Evolutionary conservation across 2,329 filamentous ascomycete genomes (phyloP).

Genomic region (Xylariaceae sp.): DNA sequence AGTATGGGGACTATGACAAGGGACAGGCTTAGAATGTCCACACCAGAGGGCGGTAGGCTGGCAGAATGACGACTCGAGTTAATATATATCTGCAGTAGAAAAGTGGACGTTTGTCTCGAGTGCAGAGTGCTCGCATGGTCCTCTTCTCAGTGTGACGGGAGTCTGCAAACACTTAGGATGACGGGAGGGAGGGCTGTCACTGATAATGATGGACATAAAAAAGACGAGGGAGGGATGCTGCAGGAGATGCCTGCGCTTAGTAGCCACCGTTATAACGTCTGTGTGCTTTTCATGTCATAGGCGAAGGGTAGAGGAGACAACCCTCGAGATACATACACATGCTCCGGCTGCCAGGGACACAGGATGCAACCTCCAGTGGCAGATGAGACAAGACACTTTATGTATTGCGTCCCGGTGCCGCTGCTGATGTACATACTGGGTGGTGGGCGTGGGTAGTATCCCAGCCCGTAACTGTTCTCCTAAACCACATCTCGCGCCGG

Average conservation of each 20-base stretch:
- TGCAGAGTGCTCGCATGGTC: slow-evolving; percentile 11
- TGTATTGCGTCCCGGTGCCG: too few relatives aligned
- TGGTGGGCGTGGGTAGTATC: too few relatives aligned
- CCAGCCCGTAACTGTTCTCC: too few relatives aligned
- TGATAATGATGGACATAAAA: slow-evolving; percentile 10
- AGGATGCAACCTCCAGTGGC: too few relatives aligned
- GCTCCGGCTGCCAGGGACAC: too few relatives aligned
- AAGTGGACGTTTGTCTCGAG: slow-evolving; percentile 16
- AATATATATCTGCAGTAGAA: slow-evolving; percentile 28
- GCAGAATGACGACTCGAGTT: slow-evolving; percentile 21
- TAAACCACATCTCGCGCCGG: too few relatives aligned
- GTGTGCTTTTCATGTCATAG: neutral
- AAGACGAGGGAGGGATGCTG: slow-evolving; percentile 16
- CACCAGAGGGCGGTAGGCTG: slow-evolving; percentile 24
- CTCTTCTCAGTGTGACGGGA: slow-evolving; percentile 17
- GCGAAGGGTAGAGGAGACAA: too few relatives aligned
- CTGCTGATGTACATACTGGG: too few relatives aligned
- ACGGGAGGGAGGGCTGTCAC: slow-evolving; percentile 8
- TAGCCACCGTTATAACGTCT: slow-evolving; percentile 17
- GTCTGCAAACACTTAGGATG: slow-evolving; percentile 22
- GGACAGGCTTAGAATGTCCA: slow-evolving; percentile 23
- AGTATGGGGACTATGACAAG: slow-evolving; percentile 26
- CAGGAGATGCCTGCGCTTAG: slow-evolving; percentile 20
- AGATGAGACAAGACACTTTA: too few relatives aligned
- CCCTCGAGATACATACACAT: too few relatives aligned